Conservation (phyloP, 1,284 basidiomycete species). For the Tilletia indica region DNA sequence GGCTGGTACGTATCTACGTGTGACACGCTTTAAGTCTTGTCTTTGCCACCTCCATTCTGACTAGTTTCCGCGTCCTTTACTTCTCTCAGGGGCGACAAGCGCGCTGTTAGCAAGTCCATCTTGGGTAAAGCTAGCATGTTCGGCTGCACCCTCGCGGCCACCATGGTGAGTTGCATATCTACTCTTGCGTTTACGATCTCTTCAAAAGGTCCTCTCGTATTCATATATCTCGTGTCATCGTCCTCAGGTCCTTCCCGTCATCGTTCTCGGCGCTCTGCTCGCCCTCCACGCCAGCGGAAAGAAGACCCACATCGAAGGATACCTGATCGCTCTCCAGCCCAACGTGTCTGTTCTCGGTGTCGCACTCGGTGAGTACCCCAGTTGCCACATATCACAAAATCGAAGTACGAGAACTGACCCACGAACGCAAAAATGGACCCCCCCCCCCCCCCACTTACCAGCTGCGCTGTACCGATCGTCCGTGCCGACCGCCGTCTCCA, state of each 20-base stretch:
- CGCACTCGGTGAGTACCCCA: background rate
- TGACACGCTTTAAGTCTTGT: too few species aligned
- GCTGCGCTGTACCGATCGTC: slow-evolving; percentile 7
- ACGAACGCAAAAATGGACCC: too few species aligned
- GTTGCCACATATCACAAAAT: background rate
- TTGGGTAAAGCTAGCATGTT: background rate
- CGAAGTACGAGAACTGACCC: background rate
- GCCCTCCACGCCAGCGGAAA: slow-evolving; percentile 4
- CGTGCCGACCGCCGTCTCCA: background rate
- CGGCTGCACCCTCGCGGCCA: background rate
- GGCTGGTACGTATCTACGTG: background rate
- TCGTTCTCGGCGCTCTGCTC: slow-evolving; percentile 3
- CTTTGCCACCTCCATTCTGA: too few species aligned
- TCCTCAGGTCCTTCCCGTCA: background rate
- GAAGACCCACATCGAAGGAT: slow-evolving; percentile 15
- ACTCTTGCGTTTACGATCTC: background rate
- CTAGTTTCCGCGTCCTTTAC: background rate
- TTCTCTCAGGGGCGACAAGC: slow-evolving; percentile 9
- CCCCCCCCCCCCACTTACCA: background rate
- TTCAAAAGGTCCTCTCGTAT: background rate
- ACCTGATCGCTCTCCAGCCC: slow-evolving; percentile 7
- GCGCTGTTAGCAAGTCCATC: slow-evolving; percentile 11
- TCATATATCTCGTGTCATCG: background rate
- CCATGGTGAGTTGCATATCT: background rate
- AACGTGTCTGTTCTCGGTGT: slow-evolving; percentile 3